Conservation (phyloP, 768 basidiomycete species). For the Exsudoporus frostii region DNA sequence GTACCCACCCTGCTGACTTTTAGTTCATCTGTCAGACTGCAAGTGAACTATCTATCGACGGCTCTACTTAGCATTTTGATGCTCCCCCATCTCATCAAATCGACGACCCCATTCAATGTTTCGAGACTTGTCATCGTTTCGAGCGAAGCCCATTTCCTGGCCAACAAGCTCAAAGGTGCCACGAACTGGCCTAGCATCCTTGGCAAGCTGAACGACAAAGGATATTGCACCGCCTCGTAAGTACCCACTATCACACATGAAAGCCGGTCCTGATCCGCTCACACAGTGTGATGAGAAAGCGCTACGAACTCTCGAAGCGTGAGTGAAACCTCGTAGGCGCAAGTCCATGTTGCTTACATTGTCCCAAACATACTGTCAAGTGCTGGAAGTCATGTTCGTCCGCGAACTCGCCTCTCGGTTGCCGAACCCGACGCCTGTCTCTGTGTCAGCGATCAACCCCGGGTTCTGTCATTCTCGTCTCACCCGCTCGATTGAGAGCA, state of each 20-base stretch:
- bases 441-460: slow-evolving; percentile 33
- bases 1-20: not conserved
- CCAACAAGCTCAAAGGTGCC: slow-evolving; percentile 6
- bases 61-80: slow-evolving; percentile 34
- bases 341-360: not conserved
- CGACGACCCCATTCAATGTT: slow-evolving; percentile 20
- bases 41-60: slow-evolving; percentile 37
- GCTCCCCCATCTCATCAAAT: slow-evolving; percentile 34
- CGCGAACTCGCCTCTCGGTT: slow-evolving; percentile 35
- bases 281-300: slow-evolving; percentile 23
- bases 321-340: not conserved
- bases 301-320: slow-evolving; percentile 29
- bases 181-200: slow-evolving; percentile 27
- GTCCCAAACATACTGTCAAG: slow-evolving; percentile 9
- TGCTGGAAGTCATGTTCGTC: slow-evolving; percentile 36
- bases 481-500: slow-evolving; percentile 15
- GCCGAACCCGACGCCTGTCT: slow-evolving; percentile 24
- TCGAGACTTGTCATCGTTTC: slow-evolving; percentile 32
- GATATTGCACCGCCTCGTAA: slow-evolving; percentile 27
- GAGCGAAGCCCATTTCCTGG: slow-evolving; percentile 26
- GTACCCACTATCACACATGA: slow-evolving; percentile 2
- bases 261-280: not conserved
- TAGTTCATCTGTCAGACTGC: slow-evolving; percentile 22
- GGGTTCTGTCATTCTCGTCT: slow-evolving; percentile 36
- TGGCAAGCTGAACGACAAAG: slow-evolving; percentile 24